Evolutionary conservation across 768 basidiomycete genomes (phyloP), one percentile per base, ranked within the genome.

Genomic region (Xerocomus brunneocitrinus): DNA sequence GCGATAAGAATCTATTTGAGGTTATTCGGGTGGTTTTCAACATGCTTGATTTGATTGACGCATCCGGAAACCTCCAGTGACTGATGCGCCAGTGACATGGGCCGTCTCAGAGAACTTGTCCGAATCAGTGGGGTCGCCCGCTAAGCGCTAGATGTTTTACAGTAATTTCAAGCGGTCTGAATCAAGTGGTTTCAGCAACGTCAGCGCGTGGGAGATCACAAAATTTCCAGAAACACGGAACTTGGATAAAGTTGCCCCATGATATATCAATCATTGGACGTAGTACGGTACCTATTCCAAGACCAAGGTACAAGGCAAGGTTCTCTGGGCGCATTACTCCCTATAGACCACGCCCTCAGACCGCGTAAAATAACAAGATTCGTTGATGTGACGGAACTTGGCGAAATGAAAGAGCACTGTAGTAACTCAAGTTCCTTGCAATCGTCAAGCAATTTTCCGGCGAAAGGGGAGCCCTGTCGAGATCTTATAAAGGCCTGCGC

Each of bases 151-250:
- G 16, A 19, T 19, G 19, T 19, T 19, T 19, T 19, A 19, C 19
- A 19, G 19, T 19, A 19, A 19, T 39, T 35, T 35, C 34, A 35
- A 35, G 19, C 19, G 19, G 19, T 19, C 19, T 19, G 19, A 19
- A 19, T 19, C 19, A 19, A 19, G 19, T 19, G 19, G 75, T 65
- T 52, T 79, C 69, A 4, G 77, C 69, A 53, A 83, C 69, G 53
- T 62, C 35, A 36, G 35, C 16, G 38, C n/a, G 12, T 22, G 38
- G 38, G 38, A 13, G 13, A 34, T 13, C 12, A 34, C 32, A 3
- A 13, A 13, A 13, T 14, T 9, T 10, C 8, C 42, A 28, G 25
- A 43, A 43, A 28, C 27, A 25, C 27, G 14, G 42, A 14, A 28
- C 14, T 19, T 16, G 24, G 13, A 41, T 25, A 41, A 41, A 14